Evolutionary conservation across 129 eudicot species (phyloP), one percentile per base, ranked within the genome.

Genomic region (Rutidosis leptorrhynchoides): DNA sequence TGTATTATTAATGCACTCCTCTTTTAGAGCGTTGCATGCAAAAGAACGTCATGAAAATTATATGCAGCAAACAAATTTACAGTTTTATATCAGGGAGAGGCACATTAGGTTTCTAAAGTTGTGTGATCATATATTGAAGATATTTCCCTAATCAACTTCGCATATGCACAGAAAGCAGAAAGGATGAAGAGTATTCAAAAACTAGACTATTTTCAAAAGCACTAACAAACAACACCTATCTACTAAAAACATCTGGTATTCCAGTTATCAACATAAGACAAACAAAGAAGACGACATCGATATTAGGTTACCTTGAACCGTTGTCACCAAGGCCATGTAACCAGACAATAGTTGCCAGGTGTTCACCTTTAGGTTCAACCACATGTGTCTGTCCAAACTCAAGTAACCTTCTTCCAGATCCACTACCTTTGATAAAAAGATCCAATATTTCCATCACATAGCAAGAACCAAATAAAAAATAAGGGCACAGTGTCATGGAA

Each of bases 241-340:
- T 57, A 40, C 49, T 6, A 37, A 37, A 37, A 37, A 37, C 16
- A 16, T 35, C 19, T 62, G 40, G n/a, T n/a, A 33, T 16, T 7
- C 53, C 35, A 62, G 26, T 27, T 55, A 56, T 27, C 37, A 9
- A 58, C 51, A 74, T 66, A 66, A 23, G 24, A 11, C 24, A 61
- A 53, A 30, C 4, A 23, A 17, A 42, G 64, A 74, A 33, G 11
- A 37, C 26, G 51, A 53, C 51, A 29, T 42, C 0, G 23, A 60
- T 24, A 59, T 62, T 42, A 73, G 17, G 52, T 71, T 82, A 90
- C 97, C 97, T 82, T 17, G 81, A 65, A 27, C 97, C 97, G 74
- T 86, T 78, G 77, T 90, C 97, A 49, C 97, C 95, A 67, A 86
- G 90, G 60, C 97, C 97, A 84, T 90, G 97, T 64, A 90, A 72